Base-by-base conservation (phyloP, 129 eudicot genomes). In the Tagetes patula region DNA sequence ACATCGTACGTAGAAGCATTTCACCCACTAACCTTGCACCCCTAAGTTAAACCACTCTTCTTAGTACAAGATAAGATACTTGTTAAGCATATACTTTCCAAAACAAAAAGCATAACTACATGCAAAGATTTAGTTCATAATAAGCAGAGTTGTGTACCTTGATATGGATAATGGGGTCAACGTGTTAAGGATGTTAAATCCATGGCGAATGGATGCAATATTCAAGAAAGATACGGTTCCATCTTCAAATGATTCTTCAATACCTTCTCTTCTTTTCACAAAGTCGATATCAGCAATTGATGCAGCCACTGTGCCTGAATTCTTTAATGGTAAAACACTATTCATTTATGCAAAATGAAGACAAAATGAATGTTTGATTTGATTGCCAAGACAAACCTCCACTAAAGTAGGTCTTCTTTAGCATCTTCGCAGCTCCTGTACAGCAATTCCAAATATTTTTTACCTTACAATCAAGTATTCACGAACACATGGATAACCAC, bases 241-340 rank as follows among this genome's bases (percentile, higher is more conserved):
- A 79, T 93, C 96, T 88, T 93, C 98, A 36, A 93, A 89, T 49
- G 70, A 75, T 60, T 93, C 98, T 83, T 93, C 96, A 65, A 85
- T 62, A 6, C 92, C 92, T 33, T 89, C 92, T 81, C 98, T 93
- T 81, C 96, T 86, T 79, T 81, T 89, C 78, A 86, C 91, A 78
- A 79, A 89, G 82, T 93, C 98, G 43, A 93, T 81, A 74, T 93
- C 98, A 66, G 98, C 96, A 72, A 89, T 93, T 32, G 98, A 87
- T 72, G 96, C 96, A 68, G 95, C 96, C 65, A 93, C 96, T 31
- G 98, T 93, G 77, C 98, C 98, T 93, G 81, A 75, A 78, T 2
- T 37, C n/a, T 56, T 69, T 39, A 40, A 34, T 36, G n/a, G 65
- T 61, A 32, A 64, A 77, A 2, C 6, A 31, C 52, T 38, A 60